phyloP scores from a whole-genome alignment of 73 alveolate genomes.

The Breviolum minutum region DNA sequence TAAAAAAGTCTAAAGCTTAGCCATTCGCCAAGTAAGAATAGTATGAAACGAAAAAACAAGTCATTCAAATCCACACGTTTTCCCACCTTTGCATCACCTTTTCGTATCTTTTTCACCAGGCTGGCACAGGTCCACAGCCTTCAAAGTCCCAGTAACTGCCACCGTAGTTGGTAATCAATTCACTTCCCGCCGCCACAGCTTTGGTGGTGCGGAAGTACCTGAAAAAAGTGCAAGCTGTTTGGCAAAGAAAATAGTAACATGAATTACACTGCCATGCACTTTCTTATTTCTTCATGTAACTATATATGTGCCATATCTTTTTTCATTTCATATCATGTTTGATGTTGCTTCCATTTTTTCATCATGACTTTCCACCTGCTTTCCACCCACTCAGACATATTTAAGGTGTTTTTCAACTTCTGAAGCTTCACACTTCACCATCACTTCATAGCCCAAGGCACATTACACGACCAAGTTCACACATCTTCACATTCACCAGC shows the following conservation, averaged over 20 bases:
- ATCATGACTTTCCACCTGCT: no score
- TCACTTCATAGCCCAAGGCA: neutral
- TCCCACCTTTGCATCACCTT: neutral
- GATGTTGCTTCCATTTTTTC: neutral
- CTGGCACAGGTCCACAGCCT: slow-evolving; percentile 56
- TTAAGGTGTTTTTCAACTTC: neutral
- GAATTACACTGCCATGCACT: neutral
- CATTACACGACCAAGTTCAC: slow-evolving; percentile 69
- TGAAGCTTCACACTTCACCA: neutral
- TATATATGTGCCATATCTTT: neutral
- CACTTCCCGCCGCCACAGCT: slow-evolving; percentile 39
- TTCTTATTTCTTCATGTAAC: neutral
- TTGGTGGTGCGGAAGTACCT: slow-evolving; percentile 46
- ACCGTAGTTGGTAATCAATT: slow-evolving; percentile 72
- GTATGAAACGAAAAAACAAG: neutral
- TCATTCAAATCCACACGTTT: neutral
- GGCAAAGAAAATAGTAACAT: neutral
- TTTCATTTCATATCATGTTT: neutral
- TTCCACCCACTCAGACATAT: neutral
- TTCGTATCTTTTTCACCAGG: slow-evolving; percentile 12
- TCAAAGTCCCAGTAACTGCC: slow-evolving; percentile 55
- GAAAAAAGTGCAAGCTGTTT: neutral
- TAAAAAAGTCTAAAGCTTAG: no score
- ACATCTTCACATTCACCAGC: slow-evolving; percentile 43
- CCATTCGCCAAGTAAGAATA: no score